phyloP scores from a whole-genome alignment of 2,329 filamentous ascomycete genomes.

The Pezicula radicicola region DNA sequence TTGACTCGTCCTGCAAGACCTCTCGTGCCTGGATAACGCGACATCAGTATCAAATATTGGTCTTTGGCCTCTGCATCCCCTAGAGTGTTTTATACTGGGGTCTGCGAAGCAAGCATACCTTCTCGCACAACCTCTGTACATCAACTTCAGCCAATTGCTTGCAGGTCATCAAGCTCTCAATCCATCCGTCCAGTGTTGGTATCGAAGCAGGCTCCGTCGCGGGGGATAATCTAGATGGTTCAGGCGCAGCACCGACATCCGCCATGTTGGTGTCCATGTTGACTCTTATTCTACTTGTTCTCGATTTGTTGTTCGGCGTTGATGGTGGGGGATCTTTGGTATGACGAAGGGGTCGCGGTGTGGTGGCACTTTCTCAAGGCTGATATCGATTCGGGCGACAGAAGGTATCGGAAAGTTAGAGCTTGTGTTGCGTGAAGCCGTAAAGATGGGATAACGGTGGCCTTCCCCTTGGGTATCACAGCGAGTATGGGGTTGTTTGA shows the following conservation, averaged over 20 bases:
- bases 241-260: constrained; percentile 85
- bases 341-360: constrained; percentile 14
- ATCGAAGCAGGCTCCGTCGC: constrained; percentile 83
- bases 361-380: no score
- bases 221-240: constrained; percentile 72
- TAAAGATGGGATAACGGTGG: constrained; percentile 8
- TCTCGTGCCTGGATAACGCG: constrained; percentile 72
- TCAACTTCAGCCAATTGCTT: constrained; percentile 95
- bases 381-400: not conserved
- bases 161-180: constrained; percentile 96
- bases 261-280: constrained; percentile 98
- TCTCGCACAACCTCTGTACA: constrained; percentile 95
- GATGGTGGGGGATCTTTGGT: constrained; percentile 20
- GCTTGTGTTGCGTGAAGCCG: not conserved
- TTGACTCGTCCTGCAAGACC: constrained; percentile 95
- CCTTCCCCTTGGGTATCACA: constrained; percentile 20
- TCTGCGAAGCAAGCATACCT: constrained; percentile 57
- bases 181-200: constrained; percentile 94
- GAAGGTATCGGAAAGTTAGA: not conserved
- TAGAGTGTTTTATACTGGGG: constrained; percentile 7
- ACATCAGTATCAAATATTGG: constrained; percentile 12
- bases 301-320: constrained; percentile 11
- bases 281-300: constrained; percentile 8
- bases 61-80: not conserved
- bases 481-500: constrained; percentile 9